phyloP scores from a whole-genome alignment of 495 filamentous ascomycete genomes.

The Cladorrhinum samala region DNA sequence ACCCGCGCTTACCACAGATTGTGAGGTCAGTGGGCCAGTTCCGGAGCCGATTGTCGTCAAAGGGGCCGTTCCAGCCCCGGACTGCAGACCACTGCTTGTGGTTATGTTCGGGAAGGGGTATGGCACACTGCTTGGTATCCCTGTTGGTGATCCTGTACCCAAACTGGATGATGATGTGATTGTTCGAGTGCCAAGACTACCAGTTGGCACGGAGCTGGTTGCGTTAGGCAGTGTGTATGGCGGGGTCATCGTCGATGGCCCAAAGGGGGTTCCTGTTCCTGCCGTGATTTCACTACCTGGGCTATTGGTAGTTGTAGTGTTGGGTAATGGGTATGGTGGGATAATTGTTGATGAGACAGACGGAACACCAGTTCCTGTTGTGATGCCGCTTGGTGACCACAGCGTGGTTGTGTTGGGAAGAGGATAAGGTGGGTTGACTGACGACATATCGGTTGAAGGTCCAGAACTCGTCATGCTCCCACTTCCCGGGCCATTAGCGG shows the following conservation, averaged over 20 bases:
- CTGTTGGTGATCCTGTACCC: slow-evolving; percentile 3
- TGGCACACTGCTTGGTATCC: slow-evolving; percentile 7
- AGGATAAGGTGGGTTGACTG: not conserved
- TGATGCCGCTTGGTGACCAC: not conserved
- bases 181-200: not conserved
- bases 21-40: not conserved
- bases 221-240: not conserved
- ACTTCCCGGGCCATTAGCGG: not conserved
- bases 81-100: not conserved
- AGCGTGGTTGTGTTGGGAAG: slow-evolving; percentile 10
- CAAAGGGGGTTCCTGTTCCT: not conserved
- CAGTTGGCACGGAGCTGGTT: not conserved
- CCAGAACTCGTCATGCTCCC: not conserved
- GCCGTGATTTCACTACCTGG: not conserved
- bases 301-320: not conserved
- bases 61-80: not conserved
- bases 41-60: not conserved
- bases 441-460: not conserved
- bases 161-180: not conserved
- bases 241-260: not conserved
- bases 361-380: not conserved
- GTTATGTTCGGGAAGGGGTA: slow-evolving; percentile 18
- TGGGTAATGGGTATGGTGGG: slow-evolving; percentile 9
- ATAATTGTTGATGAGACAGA: not conserved
- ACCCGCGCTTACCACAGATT: not conserved